phyloP scores from a whole-genome alignment of 345 rosid species.

The Citrus hindsii region DNA sequence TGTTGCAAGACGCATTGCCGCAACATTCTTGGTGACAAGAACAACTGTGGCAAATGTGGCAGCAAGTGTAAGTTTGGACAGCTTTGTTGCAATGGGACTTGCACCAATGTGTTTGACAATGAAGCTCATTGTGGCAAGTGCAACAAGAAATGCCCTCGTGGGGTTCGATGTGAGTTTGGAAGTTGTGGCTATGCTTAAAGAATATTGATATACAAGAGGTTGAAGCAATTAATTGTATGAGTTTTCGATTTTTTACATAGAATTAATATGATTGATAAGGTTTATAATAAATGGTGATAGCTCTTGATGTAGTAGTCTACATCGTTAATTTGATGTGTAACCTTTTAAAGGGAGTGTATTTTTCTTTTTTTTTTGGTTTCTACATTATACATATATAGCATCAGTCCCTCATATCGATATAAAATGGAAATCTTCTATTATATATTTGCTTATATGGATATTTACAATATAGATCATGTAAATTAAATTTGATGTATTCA shows the following conservation, averaged over 20 bases:
- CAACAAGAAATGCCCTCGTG: constrained; percentile 35
- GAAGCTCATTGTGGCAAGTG: constrained; percentile 58
- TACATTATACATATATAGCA: not conserved
- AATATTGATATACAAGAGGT: not conserved
- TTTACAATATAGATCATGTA: too few relatives aligned
- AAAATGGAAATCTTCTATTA: not conserved
- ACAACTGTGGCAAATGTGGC: constrained; percentile 61
- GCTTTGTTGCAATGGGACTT: constrained; percentile 54
- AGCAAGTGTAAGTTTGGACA: constrained; percentile 47
- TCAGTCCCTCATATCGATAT: not conserved
- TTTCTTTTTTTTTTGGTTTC: not conserved
- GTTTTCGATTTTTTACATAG: not conserved
- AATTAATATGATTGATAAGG: not conserved
- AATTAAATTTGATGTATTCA: too few relatives aligned
- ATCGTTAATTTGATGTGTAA: not conserved
- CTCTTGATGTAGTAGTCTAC: too few relatives aligned
- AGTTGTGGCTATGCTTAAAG: constrained; percentile 62
- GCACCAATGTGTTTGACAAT: constrained; percentile 33
- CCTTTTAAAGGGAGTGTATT: not conserved
- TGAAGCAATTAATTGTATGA: not conserved
- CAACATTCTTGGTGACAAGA: constrained; percentile 46
- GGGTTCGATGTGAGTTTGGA: constrained; percentile 52
- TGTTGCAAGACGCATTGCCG: constrained; percentile 81
- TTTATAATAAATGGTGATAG: too few relatives aligned
- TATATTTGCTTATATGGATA: too few relatives aligned